Percentiles rank a stretch among this genome's conserved stretches.
These are phyloP conservation scores for Pleurotus tuoliensis DNA, from an alignment of 768 basidiomycete species.

Conservation along the genomic window DNA sequence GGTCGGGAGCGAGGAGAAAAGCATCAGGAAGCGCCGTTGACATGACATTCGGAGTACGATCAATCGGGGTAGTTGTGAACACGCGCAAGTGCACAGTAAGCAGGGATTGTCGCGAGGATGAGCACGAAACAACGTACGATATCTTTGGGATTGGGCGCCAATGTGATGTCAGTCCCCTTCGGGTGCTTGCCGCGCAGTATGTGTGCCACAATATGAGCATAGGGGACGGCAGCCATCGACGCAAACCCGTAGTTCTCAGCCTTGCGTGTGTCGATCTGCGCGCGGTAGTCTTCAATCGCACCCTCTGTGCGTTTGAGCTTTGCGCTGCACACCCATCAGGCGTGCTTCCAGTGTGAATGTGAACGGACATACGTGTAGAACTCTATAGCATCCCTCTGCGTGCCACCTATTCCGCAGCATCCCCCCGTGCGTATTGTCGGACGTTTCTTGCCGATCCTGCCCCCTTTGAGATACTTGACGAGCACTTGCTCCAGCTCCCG, in stretches of 20 bases:
- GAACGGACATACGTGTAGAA: conserved; percentile 72
- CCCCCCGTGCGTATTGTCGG: conserved; percentile 81
- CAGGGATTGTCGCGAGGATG: conserved; percentile 4
- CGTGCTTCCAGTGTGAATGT: not conserved
- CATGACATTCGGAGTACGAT: not conserved
- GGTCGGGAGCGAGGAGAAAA: not conserved
- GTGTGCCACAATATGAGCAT: conserved; percentile 82
- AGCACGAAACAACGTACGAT: conserved; percentile 48
- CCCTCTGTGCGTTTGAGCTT: conserved; percentile 66
- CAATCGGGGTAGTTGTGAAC: not conserved
- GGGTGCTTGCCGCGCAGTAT: conserved; percentile 64
- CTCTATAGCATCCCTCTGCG: conserved; percentile 88
- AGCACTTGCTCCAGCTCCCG: conserved; percentile 85
- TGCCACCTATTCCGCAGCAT: conserved; percentile 77
- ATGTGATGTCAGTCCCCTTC: conserved; percentile 63
- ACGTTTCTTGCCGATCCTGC: conserved; percentile 72
- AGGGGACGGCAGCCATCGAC: conserved; percentile 84
- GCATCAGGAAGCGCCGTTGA: not conserved
- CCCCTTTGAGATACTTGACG: conserved; percentile 86
- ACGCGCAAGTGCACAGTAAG: not conserved
- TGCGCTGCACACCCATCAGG: conserved; percentile 26
- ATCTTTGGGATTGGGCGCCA: conserved; percentile 89
- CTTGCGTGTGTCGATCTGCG: conserved; percentile 66
- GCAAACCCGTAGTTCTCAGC: conserved; percentile 92
- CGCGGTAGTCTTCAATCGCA: conserved; percentile 70